A percentile compares a stretch with the other conserved stretches of the same genome.
These are phyloP conservation scores for Stagonosporopsis rhizophila DNA, from an alignment of 2,329 filamentous ascomycete species.

Conservation along the genomic window DNA sequence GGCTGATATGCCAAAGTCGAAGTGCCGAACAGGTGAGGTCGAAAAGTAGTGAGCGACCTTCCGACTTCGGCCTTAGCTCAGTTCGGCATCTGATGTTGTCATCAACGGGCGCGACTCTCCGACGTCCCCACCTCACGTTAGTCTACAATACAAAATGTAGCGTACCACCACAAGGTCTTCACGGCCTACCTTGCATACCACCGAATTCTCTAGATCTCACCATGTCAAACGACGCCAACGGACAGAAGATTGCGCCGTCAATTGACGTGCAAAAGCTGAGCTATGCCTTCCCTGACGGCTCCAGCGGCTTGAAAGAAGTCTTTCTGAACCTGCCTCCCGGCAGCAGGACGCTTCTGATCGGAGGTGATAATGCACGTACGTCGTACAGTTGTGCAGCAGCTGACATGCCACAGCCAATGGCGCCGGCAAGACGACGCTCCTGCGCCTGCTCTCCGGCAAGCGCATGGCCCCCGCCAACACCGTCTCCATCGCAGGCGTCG, in stretches of 20 bases:
- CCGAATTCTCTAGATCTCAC: not conserved
- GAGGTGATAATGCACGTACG: constrained; percentile 63
- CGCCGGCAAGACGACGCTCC: constrained; percentile 94
- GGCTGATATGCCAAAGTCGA: not conserved
- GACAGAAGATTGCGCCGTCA: constrained; percentile 56
- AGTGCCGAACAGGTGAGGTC: constrained; percentile 12
- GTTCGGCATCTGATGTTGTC: constrained; percentile 19
- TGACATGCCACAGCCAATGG: constrained; percentile 73
- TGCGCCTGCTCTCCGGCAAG: constrained; percentile 93
- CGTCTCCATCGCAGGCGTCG: constrained; percentile 80
- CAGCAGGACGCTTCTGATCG: constrained; percentile 89
- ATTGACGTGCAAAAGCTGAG: constrained; percentile 79
- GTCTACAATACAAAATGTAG: constrained; percentile 16
- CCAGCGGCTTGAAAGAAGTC: constrained; percentile 77
- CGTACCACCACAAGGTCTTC: not conserved
- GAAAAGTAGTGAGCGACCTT: constrained; percentile 5
- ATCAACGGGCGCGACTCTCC: constrained; percentile 7
- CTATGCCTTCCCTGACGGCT: constrained; percentile 88
- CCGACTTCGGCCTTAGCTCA: constrained; percentile 10
- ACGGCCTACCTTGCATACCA: not conserved
- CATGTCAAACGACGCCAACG: constrained; percentile 33
- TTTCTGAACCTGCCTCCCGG: constrained; percentile 78
- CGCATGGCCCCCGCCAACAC: constrained; percentile 80
- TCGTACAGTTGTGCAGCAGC: not conserved
- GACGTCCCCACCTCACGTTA: constrained; percentile 13